Percentiles rank a stretch among this genome's conserved stretches.
Conservation (phyloP, 257 asterid genomes). For the Solanum chmielewskii region DNA sequence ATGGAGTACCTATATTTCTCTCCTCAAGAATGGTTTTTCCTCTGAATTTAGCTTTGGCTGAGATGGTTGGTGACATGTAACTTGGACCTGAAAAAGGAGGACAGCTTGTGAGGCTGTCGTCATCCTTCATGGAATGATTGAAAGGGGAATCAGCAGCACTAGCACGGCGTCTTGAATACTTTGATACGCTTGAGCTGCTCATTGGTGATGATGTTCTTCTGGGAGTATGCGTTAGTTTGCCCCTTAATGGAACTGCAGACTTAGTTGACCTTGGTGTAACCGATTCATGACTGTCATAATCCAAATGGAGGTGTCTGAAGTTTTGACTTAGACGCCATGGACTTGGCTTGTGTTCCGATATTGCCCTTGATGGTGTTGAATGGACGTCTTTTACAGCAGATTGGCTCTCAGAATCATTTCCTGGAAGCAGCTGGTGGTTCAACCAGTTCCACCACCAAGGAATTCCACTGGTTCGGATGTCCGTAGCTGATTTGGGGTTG, state of each 20-base stretch:
- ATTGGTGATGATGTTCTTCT: constrained; percentile 34
- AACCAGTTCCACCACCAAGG: constrained; percentile 99
- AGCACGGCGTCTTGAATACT: constrained; percentile 34
- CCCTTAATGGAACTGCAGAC: constrained; percentile 45
- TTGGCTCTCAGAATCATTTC: constrained; percentile 33
- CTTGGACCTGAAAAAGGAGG: constrained; percentile 82
- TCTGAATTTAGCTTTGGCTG: constrained; percentile 77
- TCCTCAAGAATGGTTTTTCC: constrained; percentile 75
- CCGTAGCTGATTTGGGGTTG: constrained; percentile 26
- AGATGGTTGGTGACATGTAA: constrained; percentile 80
- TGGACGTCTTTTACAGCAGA: constrained; percentile 16
- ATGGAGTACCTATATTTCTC: constrained; percentile 58
- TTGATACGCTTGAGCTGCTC: constrained; percentile 12
- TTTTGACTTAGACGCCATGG: constrained; percentile 26
- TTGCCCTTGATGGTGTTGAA: constrained; percentile 48
- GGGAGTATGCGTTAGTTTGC: constrained; percentile 49
- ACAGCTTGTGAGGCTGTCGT: constrained; percentile 80
- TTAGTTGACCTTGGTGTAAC: constrained; percentile 66
- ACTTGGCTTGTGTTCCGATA: constrained; percentile 50
- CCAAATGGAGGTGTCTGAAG: constrained; percentile 14
- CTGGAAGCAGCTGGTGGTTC: constrained; percentile 50
- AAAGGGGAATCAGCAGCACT: constrained; percentile 30
- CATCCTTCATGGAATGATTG: constrained; percentile 46
- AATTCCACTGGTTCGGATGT: constrained; percentile 41
- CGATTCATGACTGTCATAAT: constrained; percentile 38